A percentile compares a stretch with the other conserved stretches of the same genome.
Evolutionary conservation across 208 protist species (phyloP).

Genomic region (Willaertia magna): DNA sequence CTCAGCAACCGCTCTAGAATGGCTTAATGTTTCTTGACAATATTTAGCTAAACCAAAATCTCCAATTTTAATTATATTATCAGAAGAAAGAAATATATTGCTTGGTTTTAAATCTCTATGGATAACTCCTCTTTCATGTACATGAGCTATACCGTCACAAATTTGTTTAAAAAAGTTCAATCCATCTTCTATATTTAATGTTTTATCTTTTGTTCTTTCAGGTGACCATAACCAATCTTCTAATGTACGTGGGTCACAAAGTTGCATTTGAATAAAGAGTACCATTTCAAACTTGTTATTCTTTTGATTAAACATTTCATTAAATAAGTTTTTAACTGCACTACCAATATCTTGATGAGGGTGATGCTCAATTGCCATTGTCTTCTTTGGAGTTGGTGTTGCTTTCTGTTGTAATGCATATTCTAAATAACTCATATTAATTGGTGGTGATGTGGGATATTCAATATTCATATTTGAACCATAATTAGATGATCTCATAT

Average conservation of each 20-base stretch:
- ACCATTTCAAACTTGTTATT: slow-evolving; percentile 11
- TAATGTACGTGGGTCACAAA: background rate
- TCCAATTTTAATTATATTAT: slow-evolving; percentile 10
- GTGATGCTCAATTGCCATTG: background rate
- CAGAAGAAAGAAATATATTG: background rate
- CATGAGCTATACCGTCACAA: background rate
- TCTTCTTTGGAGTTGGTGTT: too few relatives aligned
- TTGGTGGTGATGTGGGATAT: background rate
- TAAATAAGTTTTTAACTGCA: background rate
- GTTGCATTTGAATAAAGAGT: slow-evolving; percentile 18
- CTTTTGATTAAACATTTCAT: background rate
- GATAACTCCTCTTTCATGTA: background rate
- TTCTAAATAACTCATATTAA: background rate
- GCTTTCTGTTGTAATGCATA: background rate
- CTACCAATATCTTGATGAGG: too few relatives aligned
- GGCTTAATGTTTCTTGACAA: background rate
- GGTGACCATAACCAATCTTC: background rate
- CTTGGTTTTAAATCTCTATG: slow-evolving; percentile 16
- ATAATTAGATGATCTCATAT: background rate
- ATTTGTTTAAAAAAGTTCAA: slow-evolving; percentile 7
- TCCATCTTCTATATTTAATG: background rate
- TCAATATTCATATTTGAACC: background rate
- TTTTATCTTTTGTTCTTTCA: background rate
- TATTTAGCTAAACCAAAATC: slow-evolving; percentile 15
- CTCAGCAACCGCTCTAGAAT: background rate